Evolutionary conservation across 192 early-diverging fungal genomes (phyloP).

Genomic region (Linderina pennispora): DNA sequence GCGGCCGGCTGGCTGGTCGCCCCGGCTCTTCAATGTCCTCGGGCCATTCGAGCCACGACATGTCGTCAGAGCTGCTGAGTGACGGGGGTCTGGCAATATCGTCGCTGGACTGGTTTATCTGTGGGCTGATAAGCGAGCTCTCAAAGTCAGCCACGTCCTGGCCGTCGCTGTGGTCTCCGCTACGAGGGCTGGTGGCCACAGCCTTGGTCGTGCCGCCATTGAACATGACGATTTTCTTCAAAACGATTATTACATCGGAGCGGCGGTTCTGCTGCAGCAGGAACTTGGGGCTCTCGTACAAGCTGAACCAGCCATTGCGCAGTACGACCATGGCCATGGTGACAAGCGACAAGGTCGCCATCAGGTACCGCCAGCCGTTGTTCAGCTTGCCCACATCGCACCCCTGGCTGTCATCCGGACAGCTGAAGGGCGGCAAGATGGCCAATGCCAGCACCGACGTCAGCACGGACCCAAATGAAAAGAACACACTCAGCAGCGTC

Average conservation of each 20-base stretch:
- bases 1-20: background rate
- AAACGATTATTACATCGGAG: constrained; percentile 60
- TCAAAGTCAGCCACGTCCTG: background rate
- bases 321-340: constrained; percentile 66
- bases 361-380: constrained; percentile 74
- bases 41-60: constrained; percentile 44
- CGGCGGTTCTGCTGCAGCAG: constrained; percentile 58
- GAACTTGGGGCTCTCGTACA: constrained; percentile 79
- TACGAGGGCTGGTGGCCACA: background rate
- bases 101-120: constrained; percentile 3
- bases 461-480: constrained; percentile 73
- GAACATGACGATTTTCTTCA: constrained; percentile 57
- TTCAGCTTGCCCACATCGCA: constrained; percentile 59
- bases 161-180: background rate
- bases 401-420: constrained; percentile 40
- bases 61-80: background rate
- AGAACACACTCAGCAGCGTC: constrained; percentile 80
- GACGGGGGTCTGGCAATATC: background rate
- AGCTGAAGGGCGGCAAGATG: constrained; percentile 64
- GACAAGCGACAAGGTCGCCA: constrained; percentile 53
- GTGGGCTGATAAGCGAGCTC: constrained; percentile 6
- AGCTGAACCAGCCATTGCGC: constrained; percentile 59
- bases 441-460: constrained; percentile 58
- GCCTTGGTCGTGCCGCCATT: constrained; percentile 48
- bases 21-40: constrained; percentile 10